phyloP scores from a whole-genome alignment of 2,329 filamentous ascomycete genomes.

The Diaporthe aspalathi region DNA sequence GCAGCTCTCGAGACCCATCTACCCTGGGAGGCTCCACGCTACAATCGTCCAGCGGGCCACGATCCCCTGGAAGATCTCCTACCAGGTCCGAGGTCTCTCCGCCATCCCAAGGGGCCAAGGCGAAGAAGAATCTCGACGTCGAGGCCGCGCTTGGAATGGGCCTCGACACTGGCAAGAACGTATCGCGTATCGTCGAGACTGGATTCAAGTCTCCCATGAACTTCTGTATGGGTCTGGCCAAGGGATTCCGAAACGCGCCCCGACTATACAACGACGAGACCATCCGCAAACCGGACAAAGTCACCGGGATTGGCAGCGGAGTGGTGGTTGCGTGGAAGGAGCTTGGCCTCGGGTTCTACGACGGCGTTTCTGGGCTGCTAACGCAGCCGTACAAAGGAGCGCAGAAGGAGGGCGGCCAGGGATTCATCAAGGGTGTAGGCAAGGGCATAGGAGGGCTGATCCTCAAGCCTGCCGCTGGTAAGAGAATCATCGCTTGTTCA shows the following conservation, averaged over 20 bases:
- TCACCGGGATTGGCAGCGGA: constrained; percentile 81
- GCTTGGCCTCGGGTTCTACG: constrained; percentile 81
- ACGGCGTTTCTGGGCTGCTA: constrained; percentile 83
- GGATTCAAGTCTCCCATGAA: constrained; percentile 86
- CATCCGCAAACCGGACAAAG: constrained; percentile 80
- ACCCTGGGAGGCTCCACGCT: constrained; percentile 21
- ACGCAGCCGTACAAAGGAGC: constrained; percentile 78
- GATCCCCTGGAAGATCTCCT: constrained; percentile 1
- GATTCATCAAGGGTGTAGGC: constrained; percentile 82
- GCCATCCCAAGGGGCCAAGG: background rate
- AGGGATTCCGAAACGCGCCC: constrained; percentile 89
- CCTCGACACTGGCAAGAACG: constrained; percentile 72
- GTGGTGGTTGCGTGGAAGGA: constrained; percentile 82
- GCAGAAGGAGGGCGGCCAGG: constrained; percentile 61
- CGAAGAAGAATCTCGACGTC: constrained; percentile 28
- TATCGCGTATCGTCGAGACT: constrained; percentile 79
- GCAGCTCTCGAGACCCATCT: constrained; percentile 12
- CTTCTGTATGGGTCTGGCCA: constrained; percentile 83
- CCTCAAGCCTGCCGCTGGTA: constrained; percentile 83
- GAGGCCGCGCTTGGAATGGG: constrained; percentile 37
- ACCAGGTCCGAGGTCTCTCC: constrained; percentile 2
- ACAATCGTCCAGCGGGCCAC: background rate
- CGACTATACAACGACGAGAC: constrained; percentile 87
- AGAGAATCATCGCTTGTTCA: constrained; percentile 44
- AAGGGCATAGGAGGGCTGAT: constrained; percentile 86